Conservation (phyloP, 805 yeast genomes). For the Metschnikowia cerradonensis region DNA sequence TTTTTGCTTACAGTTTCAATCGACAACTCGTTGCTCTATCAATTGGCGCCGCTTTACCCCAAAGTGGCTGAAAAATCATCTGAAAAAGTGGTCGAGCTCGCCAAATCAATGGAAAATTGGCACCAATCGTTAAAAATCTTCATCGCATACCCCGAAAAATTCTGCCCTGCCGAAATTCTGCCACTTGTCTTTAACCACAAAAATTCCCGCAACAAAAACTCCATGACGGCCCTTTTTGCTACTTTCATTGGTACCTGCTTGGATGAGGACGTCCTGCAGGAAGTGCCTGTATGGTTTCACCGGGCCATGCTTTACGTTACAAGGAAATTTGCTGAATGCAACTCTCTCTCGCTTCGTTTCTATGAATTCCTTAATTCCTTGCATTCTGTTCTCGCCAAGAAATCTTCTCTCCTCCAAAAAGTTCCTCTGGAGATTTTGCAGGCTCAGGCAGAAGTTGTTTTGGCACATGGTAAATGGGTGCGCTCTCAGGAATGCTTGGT, state of each 20-base stretch:
- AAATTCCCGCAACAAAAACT: constrained; percentile 25
- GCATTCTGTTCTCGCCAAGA: constrained; percentile 11
- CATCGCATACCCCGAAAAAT: constrained; percentile 7
- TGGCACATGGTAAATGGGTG: constrained; percentile 44
- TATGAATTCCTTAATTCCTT: constrained; percentile 26
- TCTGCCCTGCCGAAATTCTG: constrained; percentile 14
- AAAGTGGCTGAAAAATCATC: constrained; percentile 10
- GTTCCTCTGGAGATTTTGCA: constrained; percentile 48
- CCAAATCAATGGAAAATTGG: constrained; percentile 18
- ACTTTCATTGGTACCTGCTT: constrained; percentile 20
- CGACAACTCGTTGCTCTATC: constrained; percentile 14
- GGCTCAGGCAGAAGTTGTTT: constrained; percentile 61
- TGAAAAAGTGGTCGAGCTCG: constrained; percentile 12
- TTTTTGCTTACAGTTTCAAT: background rate
- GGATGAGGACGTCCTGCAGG: constrained; percentile 21
- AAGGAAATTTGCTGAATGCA: constrained; percentile 54
- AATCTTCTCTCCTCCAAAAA: constrained; percentile 24
- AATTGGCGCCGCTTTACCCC: constrained; percentile 11
- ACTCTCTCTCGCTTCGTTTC: constrained; percentile 25
- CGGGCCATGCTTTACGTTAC: constrained; percentile 59
- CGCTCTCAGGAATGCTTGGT: background rate
- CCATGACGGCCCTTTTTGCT: constrained; percentile 25
- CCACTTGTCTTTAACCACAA: constrained; percentile 20
- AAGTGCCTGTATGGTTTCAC: constrained; percentile 48
- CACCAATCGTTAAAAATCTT: constrained; percentile 18